Percentiles rank a stretch among this genome's conserved stretches.
phyloP scores from a whole-genome alignment of 129 eudicot species.

The Flaveria sonorensis region DNA sequence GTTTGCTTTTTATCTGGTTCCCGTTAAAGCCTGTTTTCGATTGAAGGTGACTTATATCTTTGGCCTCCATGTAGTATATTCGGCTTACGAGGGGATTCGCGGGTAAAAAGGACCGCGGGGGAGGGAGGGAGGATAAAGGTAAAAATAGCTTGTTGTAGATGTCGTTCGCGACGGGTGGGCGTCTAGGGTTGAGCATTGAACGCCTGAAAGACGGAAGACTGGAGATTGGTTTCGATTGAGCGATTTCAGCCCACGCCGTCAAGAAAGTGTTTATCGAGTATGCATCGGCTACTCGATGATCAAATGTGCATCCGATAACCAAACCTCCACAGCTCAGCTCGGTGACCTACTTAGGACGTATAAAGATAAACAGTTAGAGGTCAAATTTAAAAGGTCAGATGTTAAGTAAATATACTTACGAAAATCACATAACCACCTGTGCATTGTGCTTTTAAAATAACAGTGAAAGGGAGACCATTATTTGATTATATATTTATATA shows the following conservation, averaged over 20 bases:
- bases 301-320: constrained; percentile 59
- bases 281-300: constrained; percentile 68
- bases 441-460: too few species aligned
- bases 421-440: too few species aligned
- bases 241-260: constrained; percentile 57
- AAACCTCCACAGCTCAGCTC: constrained; percentile 64
- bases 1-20: constrained; percentile 35
- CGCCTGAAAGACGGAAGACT: constrained; percentile 50
- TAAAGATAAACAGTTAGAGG: background rate
- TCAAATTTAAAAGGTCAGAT: too few species aligned
- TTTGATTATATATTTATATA: too few species aligned
- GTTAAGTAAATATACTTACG: too few species aligned
- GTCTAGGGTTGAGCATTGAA: constrained; percentile 56
- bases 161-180: constrained; percentile 39
- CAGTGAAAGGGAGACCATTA: too few species aligned
- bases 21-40: constrained; percentile 28
- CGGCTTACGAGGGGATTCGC: constrained; percentile 44
- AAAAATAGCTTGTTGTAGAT: constrained; percentile 39
- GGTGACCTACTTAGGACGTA: constrained; percentile 41
- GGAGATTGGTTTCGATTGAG: constrained; percentile 34
- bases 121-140: constrained; percentile 41
- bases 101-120: constrained; percentile 25
- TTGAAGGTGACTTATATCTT: constrained; percentile 47
- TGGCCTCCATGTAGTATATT: constrained; percentile 38
- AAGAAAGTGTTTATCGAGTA: constrained; percentile 59